phyloP scores from a whole-genome alignment of 495 filamentous ascomycete species.

The Neurospora discreta region DNA sequence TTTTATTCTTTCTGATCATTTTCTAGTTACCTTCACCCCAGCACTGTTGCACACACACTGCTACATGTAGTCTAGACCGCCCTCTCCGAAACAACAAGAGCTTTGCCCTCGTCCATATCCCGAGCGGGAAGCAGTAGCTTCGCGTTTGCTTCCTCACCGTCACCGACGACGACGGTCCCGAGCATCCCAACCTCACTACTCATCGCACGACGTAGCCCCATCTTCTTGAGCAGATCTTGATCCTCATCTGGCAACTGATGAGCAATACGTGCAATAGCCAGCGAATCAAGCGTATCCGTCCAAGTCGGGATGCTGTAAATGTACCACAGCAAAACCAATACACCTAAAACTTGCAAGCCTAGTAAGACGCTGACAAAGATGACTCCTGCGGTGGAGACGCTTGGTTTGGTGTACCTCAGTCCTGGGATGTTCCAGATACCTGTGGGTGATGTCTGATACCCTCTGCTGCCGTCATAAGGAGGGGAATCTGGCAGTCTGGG shows the following conservation, averaged over 20 bases:
- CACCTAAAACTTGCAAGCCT: neutral
- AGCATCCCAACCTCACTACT: neutral
- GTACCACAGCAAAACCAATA: neutral
- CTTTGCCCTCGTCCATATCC: neutral
- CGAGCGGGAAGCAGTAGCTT: neutral
- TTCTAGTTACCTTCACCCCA: neutral
- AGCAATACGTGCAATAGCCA: constrained; percentile 1
- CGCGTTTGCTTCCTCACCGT: neutral
- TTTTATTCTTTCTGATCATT: too few relatives aligned
- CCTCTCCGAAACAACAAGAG: neutral
- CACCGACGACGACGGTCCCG: neutral
- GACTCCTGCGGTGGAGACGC: neutral
- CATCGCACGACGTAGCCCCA: neutral
- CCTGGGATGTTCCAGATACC: neutral
- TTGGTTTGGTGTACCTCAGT: neutral
- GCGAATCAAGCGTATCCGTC: constrained; percentile 1
- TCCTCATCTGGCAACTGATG: neutral
- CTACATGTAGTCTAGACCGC: neutral
- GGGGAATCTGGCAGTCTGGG: neutral
- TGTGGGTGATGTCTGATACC: neutral
- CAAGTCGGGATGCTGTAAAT: constrained; percentile 4
- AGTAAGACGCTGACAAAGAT: neutral
- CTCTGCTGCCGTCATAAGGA: neutral
- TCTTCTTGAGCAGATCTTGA: neutral
- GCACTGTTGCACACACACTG: neutral